Conservation (phyloP, 2,329 filamentous ascomycete species). For the Lizonia empirigonia region DNA sequence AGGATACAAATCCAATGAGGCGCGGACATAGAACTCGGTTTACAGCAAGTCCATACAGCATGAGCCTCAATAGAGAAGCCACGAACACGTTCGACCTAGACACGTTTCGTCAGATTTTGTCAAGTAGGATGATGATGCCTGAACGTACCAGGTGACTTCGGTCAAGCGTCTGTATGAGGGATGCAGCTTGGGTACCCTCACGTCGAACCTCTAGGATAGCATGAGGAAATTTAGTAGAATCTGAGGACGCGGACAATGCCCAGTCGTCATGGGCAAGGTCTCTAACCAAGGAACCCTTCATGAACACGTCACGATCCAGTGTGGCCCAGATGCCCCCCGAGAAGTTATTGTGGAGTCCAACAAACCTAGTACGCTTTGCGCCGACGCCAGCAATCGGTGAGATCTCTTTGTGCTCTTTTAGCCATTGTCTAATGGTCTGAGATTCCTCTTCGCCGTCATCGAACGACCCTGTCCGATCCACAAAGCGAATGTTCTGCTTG, state of each 20-base stretch:
- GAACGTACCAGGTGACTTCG: constrained; percentile 53
- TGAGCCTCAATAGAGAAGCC: constrained; percentile 62
- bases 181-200: constrained; percentile 50
- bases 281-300: constrained; percentile 42
- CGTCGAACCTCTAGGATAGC: constrained; percentile 58
- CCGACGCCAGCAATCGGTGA: constrained; percentile 54
- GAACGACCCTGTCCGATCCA: constrained; percentile 8
- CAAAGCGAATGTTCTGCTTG: constrained; percentile 22
- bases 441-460: constrained; percentile 19
- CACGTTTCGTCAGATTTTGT: constrained; percentile 28
- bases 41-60: constrained; percentile 57
- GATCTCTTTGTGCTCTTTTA: constrained; percentile 52
- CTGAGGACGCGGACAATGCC: constrained; percentile 31
- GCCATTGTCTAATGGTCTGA: constrained; percentile 48
- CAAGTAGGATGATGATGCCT: not conserved
- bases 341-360: constrained; percentile 53
- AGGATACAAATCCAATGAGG: constrained; percentile 53
- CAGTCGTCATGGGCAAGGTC: constrained; percentile 42
- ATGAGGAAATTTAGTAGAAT: constrained; percentile 53
- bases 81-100: constrained; percentile 55
- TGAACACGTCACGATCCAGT: constrained; percentile 55
- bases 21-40: constrained; percentile 51
- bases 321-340: constrained; percentile 55
- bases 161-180: constrained; percentile 53
- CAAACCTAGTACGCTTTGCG: constrained; percentile 56